These are phyloP conservation scores for Mycocentrospora acerina DNA, from an alignment of 2,329 filamentous ascomycete species.

Conservation along the genomic window DNA sequence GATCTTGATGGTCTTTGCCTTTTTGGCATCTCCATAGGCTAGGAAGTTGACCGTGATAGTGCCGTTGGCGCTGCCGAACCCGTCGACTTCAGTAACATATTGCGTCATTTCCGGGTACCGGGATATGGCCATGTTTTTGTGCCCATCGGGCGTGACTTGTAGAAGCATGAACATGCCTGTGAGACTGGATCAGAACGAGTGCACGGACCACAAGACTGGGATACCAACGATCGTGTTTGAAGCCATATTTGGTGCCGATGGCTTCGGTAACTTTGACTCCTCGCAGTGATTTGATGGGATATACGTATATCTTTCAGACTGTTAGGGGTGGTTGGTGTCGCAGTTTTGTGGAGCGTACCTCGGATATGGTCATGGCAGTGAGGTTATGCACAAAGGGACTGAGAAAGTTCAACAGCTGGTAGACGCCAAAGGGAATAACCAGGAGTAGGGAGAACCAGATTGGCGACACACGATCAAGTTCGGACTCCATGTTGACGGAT, in stretches of 20 bases:
- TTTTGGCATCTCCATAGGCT: constrained; percentile 32
- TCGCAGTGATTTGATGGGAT: constrained; percentile 52
- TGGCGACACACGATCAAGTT: constrained; percentile 21
- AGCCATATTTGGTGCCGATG: constrained; percentile 47
- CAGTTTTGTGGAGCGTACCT: constrained; percentile 18
- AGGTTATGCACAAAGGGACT: constrained; percentile 24
- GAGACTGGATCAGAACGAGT: constrained; percentile 1
- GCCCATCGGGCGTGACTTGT: constrained; percentile 37
- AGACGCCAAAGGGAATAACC: constrained; percentile 21
- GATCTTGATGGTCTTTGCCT: constrained; percentile 36
- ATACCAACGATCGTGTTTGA: constrained; percentile 45
- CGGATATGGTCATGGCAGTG: constrained; percentile 35
- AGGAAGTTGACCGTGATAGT: constrained; percentile 44
- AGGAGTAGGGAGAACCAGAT: constrained; percentile 22
- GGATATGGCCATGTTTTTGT: constrained; percentile 47
- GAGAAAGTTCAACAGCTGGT: constrained; percentile 21
- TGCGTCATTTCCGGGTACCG: constrained; percentile 44
- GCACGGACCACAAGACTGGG: background rate
- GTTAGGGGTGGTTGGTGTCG: constrained; percentile 1
- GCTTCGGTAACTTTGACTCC: constrained; percentile 41
- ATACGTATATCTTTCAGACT: constrained; percentile 44
- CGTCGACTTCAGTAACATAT: constrained; percentile 43
- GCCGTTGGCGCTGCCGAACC: constrained; percentile 28
- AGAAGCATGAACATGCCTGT: constrained; percentile 44
- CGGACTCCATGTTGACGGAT: constrained; percentile 4